Base-by-base conservation (phyloP, 2,329 filamentous ascomycete species). In the Cladorrhinum sp. region DNA sequence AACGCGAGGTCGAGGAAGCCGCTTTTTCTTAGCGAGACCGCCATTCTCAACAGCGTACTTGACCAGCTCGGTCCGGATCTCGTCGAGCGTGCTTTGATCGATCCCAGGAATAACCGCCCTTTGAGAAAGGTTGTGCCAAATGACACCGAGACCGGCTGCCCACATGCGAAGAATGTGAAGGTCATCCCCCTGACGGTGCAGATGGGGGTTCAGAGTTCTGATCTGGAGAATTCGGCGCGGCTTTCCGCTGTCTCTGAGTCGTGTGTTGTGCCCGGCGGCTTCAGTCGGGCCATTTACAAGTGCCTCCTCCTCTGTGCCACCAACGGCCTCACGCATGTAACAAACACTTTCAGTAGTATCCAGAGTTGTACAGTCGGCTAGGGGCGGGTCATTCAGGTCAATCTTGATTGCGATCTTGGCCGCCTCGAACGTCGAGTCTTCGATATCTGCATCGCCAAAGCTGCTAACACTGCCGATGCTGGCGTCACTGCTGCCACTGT, bases 151-250 rank as follows among this genome's bases (percentile, higher is more conserved):
- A 1, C 67, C 72, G 36, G 67, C 65, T 7, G 63, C 61, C 66
- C 68, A 71, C 72, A 74, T 73, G 27, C 61, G 49, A 13, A 56
- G 58, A 41, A 73, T 67, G 50, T 74, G 72, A 1, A 59, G 62
- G 5, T 70, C 65, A 23, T 67, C 70, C 6, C 70, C 70, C 24
- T 61, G 59, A n/a, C 70, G 66, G 63, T 74, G 72, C 50, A 71
- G 65, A 57, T 74, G 72, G 0, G 72, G 70, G 50, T 71, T 74
- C 38, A 66, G 61, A 2, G 71, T 73, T 27, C 69, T 63, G 50
- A 74, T 68, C 58, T 74, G 72, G 2, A 71, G 56, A 20, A 74
- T 64, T 22, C 67, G 58, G 24, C 71, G 64, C 4, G 60, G 61
- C 18, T 56, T 59, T 8, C 32, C 32, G 32, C 25, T 10, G 25